A percentile compares a stretch with the other conserved stretches of the same genome.
phyloP scores from a whole-genome alignment of 2,329 filamentous ascomycete species.

The Penicillium italicum region DNA sequence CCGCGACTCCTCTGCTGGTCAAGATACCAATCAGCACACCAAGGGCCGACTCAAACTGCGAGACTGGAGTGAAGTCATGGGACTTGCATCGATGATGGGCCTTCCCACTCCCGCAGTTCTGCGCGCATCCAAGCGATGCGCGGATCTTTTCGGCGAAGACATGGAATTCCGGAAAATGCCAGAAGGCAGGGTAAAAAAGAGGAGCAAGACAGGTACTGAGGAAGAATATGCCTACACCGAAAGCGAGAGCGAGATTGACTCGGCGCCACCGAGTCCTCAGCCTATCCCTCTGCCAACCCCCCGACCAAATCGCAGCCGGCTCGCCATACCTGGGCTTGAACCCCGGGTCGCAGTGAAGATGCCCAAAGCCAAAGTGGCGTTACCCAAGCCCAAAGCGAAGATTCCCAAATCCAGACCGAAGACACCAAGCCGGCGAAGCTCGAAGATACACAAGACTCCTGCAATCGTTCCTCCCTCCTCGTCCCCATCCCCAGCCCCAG shows the following conservation, averaged over 20 bases:
- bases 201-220: slow-evolving; percentile 5
- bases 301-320: not conserved
- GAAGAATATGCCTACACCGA: slow-evolving; percentile 23
- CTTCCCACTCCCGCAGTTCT: slow-evolving; percentile 64
- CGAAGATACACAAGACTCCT: not conserved
- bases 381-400: not conserved
- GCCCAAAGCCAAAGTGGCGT: not conserved
- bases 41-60: slow-evolving; percentile 44
- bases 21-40: slow-evolving; percentile 5
- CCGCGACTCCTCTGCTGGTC: slow-evolving; percentile 2
- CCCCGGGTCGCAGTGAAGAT: not conserved
- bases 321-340: not conserved
- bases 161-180: slow-evolving; percentile 62
- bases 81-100: slow-evolving; percentile 69
- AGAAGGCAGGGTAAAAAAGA: slow-evolving; percentile 34
- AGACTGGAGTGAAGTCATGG: slow-evolving; percentile 84
- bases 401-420: not conserved
- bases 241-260: slow-evolving; percentile 27
- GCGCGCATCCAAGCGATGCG: slow-evolving; percentile 69
- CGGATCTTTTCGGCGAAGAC: slow-evolving; percentile 67
- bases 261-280: not conserved
- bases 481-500: not conserved
- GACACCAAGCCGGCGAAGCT: slow-evolving; percentile 6
- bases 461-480: not conserved
- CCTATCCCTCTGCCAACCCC: slow-evolving; percentile 3